Evolutionary conservation across 2,329 filamentous ascomycete genomes (phyloP), one percentile per base, ranked within the genome.

Genomic region (Ophiosphaerella narmari): DNA sequence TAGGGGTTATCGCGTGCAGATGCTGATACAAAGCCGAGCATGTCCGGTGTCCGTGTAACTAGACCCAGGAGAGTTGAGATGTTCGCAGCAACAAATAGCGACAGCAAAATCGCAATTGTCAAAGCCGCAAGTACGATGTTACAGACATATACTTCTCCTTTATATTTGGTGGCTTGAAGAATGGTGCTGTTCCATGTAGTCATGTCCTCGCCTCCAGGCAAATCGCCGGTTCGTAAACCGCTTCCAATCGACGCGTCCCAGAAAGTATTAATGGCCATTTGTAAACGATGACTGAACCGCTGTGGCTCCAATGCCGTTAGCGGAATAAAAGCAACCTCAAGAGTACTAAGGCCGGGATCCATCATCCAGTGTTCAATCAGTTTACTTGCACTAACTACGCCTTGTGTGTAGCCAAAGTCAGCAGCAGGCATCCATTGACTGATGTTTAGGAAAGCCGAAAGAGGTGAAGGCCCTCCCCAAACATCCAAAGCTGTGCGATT

Each of bases 211-310:
- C 33, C n/a, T 11, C 26, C 26, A 2, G 40, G 23, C 6, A 41
- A 33, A 7, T 37, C 31, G 18, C 23, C 7, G 16, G 32, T 43
- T 6, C 48, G 44, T 14, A 39, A 13, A 6, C 12, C 18, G 6
- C 6, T 40, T 12, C 41, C 47, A 12, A 50, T 7, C 2, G 38
- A 35, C 0, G 41, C 18, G 29, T 55, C 48, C 48, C 52, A 55
- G 42, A 51, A 55, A 3, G 48, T 48, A 38, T 55, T 55, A 16
- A 55, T 51, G n/a, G 42, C 52, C 7, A 43, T 46, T 8, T 48
- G 41, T 5, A 55, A n/a, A 7, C 43, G 45, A 11, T 29, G 26
- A 12, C 14, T 52, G 44, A 55, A 52, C 5, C n/a, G 21, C 2
- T 29, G n/a, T 4, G 11, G 13, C 3, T 33, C 18, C 3, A 49